These are phyloP conservation scores for Fusarium penzigii DNA, from an alignment of 2,329 filamentous ascomycete genomes.

Conservation along the genomic window DNA sequence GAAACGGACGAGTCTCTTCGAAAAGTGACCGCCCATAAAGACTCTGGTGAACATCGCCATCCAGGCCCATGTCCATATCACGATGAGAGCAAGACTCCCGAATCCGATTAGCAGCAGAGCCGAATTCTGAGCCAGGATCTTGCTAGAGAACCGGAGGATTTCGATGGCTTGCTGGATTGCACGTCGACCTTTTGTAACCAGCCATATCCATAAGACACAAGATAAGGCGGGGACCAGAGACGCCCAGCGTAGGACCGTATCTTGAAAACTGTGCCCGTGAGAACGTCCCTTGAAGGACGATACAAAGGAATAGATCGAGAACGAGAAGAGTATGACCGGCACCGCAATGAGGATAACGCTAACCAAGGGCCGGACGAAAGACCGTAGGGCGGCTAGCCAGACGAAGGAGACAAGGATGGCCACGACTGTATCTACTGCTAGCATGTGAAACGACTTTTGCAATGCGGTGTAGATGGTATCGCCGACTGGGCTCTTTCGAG, in stretches of 20 bases:
- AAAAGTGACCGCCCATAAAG: constrained; percentile 88
- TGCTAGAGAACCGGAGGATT: constrained; percentile 89
- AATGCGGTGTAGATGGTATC: constrained; percentile 94
- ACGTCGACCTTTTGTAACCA: constrained; percentile 77
- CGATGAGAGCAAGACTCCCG: constrained; percentile 70
- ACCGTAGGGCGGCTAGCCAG: constrained; percentile 86
- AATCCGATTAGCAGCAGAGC: constrained; percentile 84
- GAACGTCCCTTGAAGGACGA: constrained; percentile 81
- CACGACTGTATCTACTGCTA: constrained; percentile 90
- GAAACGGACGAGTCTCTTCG: constrained; percentile 62
- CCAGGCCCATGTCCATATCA: constrained; percentile 95
- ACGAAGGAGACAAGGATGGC: constrained; percentile 83
- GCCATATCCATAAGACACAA: constrained; percentile 78
- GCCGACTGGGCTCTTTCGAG: constrained; percentile 71
- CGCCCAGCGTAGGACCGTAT: constrained; percentile 84
- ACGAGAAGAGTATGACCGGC: constrained; percentile 82
- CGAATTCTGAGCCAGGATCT: constrained; percentile 82
- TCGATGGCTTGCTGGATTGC: constrained; percentile 81
- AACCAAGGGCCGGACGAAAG: constrained; percentile 84
- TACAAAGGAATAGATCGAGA: constrained; percentile 87
- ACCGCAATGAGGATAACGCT: constrained; percentile 80
- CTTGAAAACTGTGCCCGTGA: constrained; percentile 79
- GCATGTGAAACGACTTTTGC: constrained; percentile 82
- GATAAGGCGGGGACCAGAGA: constrained; percentile 74
- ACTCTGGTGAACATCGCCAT: constrained; percentile 94